Evolutionary conservation across 192 early-diverging fungal species (phyloP).

Genomic region (Coemansia sp.): DNA sequence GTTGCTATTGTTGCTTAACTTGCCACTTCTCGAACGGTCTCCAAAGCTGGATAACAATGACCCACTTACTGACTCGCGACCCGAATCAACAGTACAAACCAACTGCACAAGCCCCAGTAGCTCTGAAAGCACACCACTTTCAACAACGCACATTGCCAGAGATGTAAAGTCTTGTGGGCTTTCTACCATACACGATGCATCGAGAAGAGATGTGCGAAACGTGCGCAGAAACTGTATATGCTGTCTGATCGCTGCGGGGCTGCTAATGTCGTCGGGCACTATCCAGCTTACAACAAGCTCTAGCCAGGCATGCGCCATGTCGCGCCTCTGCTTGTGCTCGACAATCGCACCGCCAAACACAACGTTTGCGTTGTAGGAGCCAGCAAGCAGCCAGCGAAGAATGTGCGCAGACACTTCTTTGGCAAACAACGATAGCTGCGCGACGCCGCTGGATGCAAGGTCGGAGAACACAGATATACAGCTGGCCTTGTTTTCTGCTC

Average conservation of each 20-base stretch:
- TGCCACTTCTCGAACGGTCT: background rate
- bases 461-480: constrained; percentile 12
- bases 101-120: constrained; percentile 25
- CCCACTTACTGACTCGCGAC: background rate
- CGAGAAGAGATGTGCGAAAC: constrained; percentile 16
- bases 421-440: constrained; percentile 6
- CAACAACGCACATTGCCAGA: constrained; percentile 9
- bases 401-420: background rate
- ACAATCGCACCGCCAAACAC: background rate
- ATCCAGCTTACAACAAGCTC: constrained; percentile 15
- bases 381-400: constrained; percentile 21
- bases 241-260: background rate
- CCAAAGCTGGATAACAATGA: constrained; percentile 18
- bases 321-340: constrained; percentile 1
- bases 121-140: constrained; percentile 12
- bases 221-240: constrained; percentile 16
- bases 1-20: background rate
- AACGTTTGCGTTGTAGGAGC: constrained; percentile 1
- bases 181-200: constrained; percentile 11
- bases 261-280: constrained; percentile 13
- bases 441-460: background rate
- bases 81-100: constrained; percentile 15
- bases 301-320: constrained; percentile 16
- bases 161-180: background rate
- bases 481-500: background rate